Evolutionary conservation across 23 red algal genomes (phyloP), one percentile per base, ranked within the genome.

Genomic region (Cyanidiococcus yangmingshanensis): DNA sequence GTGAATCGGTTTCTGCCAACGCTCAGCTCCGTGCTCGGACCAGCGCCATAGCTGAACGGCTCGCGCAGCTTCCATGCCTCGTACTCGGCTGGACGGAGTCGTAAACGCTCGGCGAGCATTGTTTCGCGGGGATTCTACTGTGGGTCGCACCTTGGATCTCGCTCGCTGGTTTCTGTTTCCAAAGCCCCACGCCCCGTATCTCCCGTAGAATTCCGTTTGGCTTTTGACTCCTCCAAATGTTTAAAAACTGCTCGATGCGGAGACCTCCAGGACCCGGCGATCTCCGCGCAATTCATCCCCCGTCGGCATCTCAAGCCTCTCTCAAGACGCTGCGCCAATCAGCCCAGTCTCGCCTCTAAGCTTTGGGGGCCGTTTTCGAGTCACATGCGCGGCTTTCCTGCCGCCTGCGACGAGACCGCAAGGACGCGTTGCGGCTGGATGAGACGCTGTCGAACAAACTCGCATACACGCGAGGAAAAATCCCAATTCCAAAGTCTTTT

Each of bases 121-220:
- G 76, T 58, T 40, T 79, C 76, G 25, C 76, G 50, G n/a, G n/a
- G n/a, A n/a, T 40, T 79, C 76, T 21, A 79, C 76, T 25, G 50
- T 45, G 58, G 35, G 16, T 15, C 45, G 37, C n/a, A 24, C 12
- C 38, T 54, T 38, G 58, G 58, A 45, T 3, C 38, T 37, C 58
- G 76, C 1, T 38, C 50, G 29, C 17, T 79, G 39, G n/a, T 37
- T 27, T 16, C 58, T 45, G 58, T 79, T 45, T 16, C 35, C 76
- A 59, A 79, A 79, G 2, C 76, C 76, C 25, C 25, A 37, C 24
- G 50, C 76, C 12, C 58, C 76, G 58, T 79, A 79, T 16, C 76
- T 45, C 21, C 58, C 76, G 50, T 79, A 39, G 39, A 40, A 79
- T n/a, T 57, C 50, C 16, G 50, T 15, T n/a, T 57, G 16, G 50